Evolutionary conservation across 140 eudicot genomes (phyloP), one percentile per base, ranked within the genome.

Genomic region (Bidens hawaiensis): DNA sequence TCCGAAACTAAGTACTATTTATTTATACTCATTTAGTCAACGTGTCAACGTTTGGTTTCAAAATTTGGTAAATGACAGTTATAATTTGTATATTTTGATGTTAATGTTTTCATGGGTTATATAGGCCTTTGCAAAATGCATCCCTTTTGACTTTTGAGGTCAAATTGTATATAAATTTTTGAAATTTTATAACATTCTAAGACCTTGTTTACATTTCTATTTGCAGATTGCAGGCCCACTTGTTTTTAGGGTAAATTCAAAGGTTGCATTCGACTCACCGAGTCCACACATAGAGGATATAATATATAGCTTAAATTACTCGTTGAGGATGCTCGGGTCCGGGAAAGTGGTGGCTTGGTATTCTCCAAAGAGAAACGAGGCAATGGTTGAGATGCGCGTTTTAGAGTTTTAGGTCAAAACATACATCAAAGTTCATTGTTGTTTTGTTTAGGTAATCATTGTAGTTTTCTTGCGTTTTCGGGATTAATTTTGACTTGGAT

Each of bases 281-380:
- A 26, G 76, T 27, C 81, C 78, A 65, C 83, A 62, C 61, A 33
- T 84, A 43, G 91, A 87, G 70, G 98, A 91, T 60, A 18, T 84
- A 25, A 69, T 84, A 38, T 84, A 51, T 79, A 91, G 94, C 77
- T 78, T 91, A 89, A 91, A 79, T 76, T 84, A 82, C 79, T 78
- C 85, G 10, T 19, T 87, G 46, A 72, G 82, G 78, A 17, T 46
- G 30, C 78, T 91, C 4, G 28, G 22, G 3, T 87, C 98, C 1
- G 98, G 91, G 33, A 91, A 91, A 64, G 96, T 91, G 51, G 91
- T 84, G 3, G 98, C 98, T 46, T 91, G 98, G 98, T 91, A 87
- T 75, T 91, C 98, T 21, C 96, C 96, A 0, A 87, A 82, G 74
- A 80, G 89, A 70, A 84, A 91, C 9, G 96, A 91, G 73, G 98